phyloP scores from a whole-genome alignment of 306 rosid genomes.

The Inga leiocalycina region DNA sequence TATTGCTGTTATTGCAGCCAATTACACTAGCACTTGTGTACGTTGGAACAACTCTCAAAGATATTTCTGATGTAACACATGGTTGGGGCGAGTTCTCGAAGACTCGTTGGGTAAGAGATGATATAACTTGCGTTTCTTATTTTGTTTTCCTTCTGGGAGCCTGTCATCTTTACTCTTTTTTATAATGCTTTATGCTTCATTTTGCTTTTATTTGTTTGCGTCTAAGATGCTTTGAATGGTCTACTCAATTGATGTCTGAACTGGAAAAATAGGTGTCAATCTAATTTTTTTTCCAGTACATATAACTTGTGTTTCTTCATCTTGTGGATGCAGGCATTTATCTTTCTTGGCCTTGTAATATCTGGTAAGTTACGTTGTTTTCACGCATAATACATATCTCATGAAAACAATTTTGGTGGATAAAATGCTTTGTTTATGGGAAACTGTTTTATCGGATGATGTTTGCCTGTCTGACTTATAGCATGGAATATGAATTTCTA shows the following conservation, averaged over 20 bases:
- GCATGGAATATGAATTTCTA: not conserved
- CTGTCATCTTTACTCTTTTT: not conserved
- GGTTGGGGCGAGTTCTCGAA: conserved; percentile 89
- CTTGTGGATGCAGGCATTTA: conserved; percentile 74
- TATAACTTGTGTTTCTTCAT: conserved; percentile 28
- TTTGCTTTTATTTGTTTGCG: conserved; percentile 1
- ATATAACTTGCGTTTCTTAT: conserved; percentile 21
- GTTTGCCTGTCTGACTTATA: not conserved
- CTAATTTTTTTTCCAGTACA: not conserved
- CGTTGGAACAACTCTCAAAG: conserved; percentile 93
- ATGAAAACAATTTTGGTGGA: conserved; percentile 4
- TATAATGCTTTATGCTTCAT: not conserved
- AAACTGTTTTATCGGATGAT: conserved; percentile 18
- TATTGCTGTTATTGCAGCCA: conserved; percentile 64
- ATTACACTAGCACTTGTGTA: conserved; percentile 86
- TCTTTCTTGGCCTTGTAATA: conserved; percentile 60
- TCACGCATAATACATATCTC: not conserved
- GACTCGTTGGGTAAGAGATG: conserved; percentile 82
- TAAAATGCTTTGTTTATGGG: not conserved
- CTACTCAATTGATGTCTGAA: conserved; percentile 22
- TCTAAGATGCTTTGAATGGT: conserved; percentile 27
- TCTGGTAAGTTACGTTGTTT: conserved; percentile 67
- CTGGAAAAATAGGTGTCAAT: not conserved
- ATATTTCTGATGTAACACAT: conserved; percentile 94
- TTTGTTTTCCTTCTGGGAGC: conserved; percentile 12